Evolutionary conservation across 1,284 basidiomycete genomes (phyloP), one percentile per base, ranked within the genome.

Genomic region (Ustilago loliicola): DNA sequence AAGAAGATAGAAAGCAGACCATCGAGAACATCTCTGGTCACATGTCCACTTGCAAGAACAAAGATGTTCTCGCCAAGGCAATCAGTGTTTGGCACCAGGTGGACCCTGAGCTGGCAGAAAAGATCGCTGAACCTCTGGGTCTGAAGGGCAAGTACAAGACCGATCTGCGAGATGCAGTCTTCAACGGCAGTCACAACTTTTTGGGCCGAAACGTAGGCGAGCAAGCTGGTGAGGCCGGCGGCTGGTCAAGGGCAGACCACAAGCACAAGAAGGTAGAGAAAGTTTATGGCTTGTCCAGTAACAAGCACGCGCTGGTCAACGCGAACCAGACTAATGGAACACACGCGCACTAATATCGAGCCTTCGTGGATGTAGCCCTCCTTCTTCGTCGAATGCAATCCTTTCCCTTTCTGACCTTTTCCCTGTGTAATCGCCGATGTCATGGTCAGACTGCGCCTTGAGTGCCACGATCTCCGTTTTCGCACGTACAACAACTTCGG

Each of bases 1-100:
- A 94, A 30, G 40, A 68, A 34, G 77, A 75, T 13, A 57, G 77
- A 5, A 38, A 75, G 32, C 50, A 59, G 38, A 68, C 71, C 17
- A 73, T 79, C 29, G 51, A 55, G 10, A 73, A 70, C 51, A 72
- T 82, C 32, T 69, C 72, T 25, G 79, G 75, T 25, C 80, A 80
- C 72, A 80, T 81, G 80, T 59, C 54, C 23, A 80, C 70, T 3
- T 75, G 70, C 38, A 64, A 32, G n/a, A 59, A 78, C 47, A 42
- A 65, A 15, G 66, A 70, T 19, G 58, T 72, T 17, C 63, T 81
- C 25, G 53, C 56, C 21, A 60, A 67, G n/a, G 72, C 71, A 25
- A 69, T 82, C 23, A 60, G 64, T 36, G 65, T 81, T n/a, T 82
- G 72, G 72, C 74, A 77, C 48, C 78, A 79, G 52, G 80, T 82